Base-by-base conservation (phyloP, 2,329 filamentous ascomycete species). In the Paecilomyces sp. region DNA sequence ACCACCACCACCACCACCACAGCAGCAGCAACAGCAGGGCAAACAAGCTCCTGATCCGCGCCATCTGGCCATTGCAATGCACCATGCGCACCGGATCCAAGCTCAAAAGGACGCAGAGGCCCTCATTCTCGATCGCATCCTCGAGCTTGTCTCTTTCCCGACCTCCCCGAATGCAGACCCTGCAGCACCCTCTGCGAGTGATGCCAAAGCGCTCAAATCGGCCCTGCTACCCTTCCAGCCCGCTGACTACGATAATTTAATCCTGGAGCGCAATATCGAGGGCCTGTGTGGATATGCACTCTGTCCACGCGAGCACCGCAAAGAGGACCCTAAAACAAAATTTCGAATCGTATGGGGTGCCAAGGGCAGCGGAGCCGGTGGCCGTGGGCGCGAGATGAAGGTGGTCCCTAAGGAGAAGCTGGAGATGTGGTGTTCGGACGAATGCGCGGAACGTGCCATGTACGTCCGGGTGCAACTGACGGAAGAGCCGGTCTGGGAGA, bases 381-480 rank as follows among this genome's bases (percentile, higher is more conserved):
- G 75, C 3, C 71, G 73, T 58, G 85, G 85, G 58, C 82, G 81
- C 63, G 79, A 79, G 53, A 77, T 84, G 64, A 79, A 80, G 63
- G 88, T 96, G 55, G 86, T 95, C 28, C 83, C 85, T 61, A 85
- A 83, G 57, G 85, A 86, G 64, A 86, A 91, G 68, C 75, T 92
- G 15, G 90, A 94, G 76, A 89, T 87, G 75, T 99, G 92, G 91
- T 99, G 94, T 74, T 90, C 88, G 0, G 81, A 88, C 58, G 81
- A 81, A 47, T 99, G 94, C 76, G 90, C 90, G 1, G 84, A 85
- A 64, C 83, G 90, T 55, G 92, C 90, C 2, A 80, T 96, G 65
- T 96, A 92, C 74, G 82, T 97, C 66, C 90, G 92, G 69, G 89
- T 95, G 25, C 94, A 99, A 79, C 83, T 97, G 47, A 88, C 84